phyloP scores from a whole-genome alignment of 2,329 filamentous ascomycete genomes.

The Graphilbum fragrans region DNA sequence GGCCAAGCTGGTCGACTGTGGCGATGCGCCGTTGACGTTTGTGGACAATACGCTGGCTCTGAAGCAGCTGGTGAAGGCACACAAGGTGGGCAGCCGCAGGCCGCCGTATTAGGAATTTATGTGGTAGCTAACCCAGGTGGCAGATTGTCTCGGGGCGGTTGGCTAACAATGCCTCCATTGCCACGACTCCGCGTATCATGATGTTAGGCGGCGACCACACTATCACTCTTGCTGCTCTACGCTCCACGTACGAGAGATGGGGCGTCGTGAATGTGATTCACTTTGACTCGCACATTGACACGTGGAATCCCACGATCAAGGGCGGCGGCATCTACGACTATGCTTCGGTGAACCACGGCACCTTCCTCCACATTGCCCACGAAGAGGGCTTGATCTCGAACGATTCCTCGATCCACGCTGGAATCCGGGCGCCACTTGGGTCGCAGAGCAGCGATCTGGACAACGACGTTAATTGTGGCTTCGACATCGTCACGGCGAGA shows the following conservation, averaged over 20 bases:
- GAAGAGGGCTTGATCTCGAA: conserved; percentile 48
- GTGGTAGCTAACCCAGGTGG: no score
- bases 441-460: conserved; percentile 36
- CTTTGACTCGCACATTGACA: conserved; percentile 49
- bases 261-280: conserved; percentile 43
- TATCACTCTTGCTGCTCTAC: conserved; percentile 48
- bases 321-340: conserved; percentile 48
- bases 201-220: conserved; percentile 19
- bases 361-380: conserved; percentile 49
- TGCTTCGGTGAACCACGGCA: conserved; percentile 49
- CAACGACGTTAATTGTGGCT: conserved; percentile 47
- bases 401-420: conserved; percentile 44
- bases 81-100: conserved; percentile 28
- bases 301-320: conserved; percentile 55
- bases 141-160: conserved; percentile 14
- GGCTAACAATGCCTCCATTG: conserved; percentile 29
- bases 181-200: conserved; percentile 37
- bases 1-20: conserved; percentile 65
- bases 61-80: conserved; percentile 61
- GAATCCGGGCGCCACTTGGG: conserved; percentile 41
- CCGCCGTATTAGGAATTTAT: no score
- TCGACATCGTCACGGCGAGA: conserved; percentile 41
- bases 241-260: conserved; percentile 45
- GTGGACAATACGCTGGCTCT: conserved; percentile 67
- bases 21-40: conserved; percentile 65